Conservation (phyloP, 192 early-diverging fungal genomes). For the Coemansia sp. region DNA sequence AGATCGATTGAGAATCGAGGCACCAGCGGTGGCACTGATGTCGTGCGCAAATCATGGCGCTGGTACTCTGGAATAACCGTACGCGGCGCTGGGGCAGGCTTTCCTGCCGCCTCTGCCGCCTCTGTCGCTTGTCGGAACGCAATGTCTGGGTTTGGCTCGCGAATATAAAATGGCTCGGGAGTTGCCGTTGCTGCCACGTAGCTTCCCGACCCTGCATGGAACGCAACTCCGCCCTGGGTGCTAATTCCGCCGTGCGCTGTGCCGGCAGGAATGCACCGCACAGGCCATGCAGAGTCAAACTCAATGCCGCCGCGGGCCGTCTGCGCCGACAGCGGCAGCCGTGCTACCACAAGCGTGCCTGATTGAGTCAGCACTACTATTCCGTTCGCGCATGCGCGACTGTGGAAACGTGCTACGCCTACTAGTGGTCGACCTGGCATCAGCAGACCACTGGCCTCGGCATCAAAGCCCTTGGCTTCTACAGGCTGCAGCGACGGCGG, state of each 20-base stretch:
- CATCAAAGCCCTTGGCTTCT: slow-evolving; percentile 15
- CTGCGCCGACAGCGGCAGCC: slow-evolving; percentile 20
- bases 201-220: slow-evolving; percentile 79
- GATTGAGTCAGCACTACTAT: slow-evolving; percentile 44
- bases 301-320: slow-evolving; percentile 36
- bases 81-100: slow-evolving; percentile 3
- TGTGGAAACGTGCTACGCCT: slow-evolving; percentile 44
- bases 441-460: slow-evolving; percentile 23
- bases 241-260: slow-evolving; percentile 36
- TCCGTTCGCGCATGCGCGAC: slow-evolving; percentile 35
- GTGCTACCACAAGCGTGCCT: slow-evolving; percentile 35
- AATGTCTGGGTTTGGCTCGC: slow-evolving; percentile 67
- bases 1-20: slow-evolving; percentile 75
- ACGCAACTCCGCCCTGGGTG: slow-evolving; percentile 68
- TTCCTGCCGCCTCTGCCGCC: slow-evolving; percentile 9
- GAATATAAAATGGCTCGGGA: slow-evolving; percentile 64
- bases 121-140: slow-evolving; percentile 35
- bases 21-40: slow-evolving; percentile 62
- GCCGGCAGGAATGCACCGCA: slow-evolving; percentile 43
- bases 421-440: slow-evolving; percentile 23
- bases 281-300: slow-evolving; percentile 51
- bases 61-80: slow-evolving; percentile 37
- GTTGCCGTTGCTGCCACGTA: slow-evolving; percentile 76
- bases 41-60: slow-evolving; percentile 36
- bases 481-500: slow-evolving; percentile 18